Percentiles rank a stretch among this genome's conserved stretches.
phyloP scores from a whole-genome alignment of 345 rosid genomes.

The Adansonia digitata region DNA sequence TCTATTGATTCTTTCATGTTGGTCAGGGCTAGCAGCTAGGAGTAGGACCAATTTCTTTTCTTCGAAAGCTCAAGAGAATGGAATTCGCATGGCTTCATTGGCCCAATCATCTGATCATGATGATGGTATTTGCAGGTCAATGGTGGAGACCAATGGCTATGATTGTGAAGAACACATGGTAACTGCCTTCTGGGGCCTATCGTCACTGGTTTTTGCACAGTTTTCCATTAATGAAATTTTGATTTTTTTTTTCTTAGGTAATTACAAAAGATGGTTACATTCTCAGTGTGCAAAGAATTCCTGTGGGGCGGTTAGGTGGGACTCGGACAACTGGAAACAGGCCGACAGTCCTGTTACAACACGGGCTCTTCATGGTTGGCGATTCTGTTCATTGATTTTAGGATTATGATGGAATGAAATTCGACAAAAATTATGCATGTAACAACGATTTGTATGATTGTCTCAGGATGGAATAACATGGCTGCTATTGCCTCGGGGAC shows the following conservation, averaged over 20 bases:
- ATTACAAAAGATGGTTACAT: slow-evolving; percentile 49
- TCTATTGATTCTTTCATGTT: slow-evolving; percentile 18
- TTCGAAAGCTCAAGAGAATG: background rate
- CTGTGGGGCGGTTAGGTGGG: slow-evolving; percentile 25
- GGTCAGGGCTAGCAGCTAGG: slow-evolving; percentile 5
- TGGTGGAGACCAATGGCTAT: slow-evolving; percentile 32
- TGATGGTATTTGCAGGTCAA: slow-evolving; percentile 23
- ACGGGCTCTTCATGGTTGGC: slow-evolving; percentile 44
- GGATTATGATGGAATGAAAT: background rate
- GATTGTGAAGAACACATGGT: slow-evolving; percentile 37
- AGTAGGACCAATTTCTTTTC: slow-evolving; percentile 9
- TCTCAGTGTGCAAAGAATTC: slow-evolving; percentile 54
- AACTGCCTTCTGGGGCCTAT: too few species aligned
- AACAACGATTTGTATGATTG: background rate
- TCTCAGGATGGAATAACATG: slow-evolving; percentile 43
- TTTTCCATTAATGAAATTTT: background rate
- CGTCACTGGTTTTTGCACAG: slow-evolving; percentile 17
- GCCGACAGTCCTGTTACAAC: slow-evolving; percentile 47
- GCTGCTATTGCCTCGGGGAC: slow-evolving; percentile 35
- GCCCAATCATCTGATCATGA: background rate
- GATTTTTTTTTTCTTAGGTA: slow-evolving; percentile 36
- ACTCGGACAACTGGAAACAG: slow-evolving; percentile 6
- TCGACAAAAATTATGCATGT: background rate
- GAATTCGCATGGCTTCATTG: background rate
- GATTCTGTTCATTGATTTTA: background rate